Percentiles rank a stretch among this genome's conserved stretches.
These are phyloP conservation scores for Agrocybe chaxingu DNA, from an alignment of 768 basidiomycete species.

Conservation along the genomic window DNA sequence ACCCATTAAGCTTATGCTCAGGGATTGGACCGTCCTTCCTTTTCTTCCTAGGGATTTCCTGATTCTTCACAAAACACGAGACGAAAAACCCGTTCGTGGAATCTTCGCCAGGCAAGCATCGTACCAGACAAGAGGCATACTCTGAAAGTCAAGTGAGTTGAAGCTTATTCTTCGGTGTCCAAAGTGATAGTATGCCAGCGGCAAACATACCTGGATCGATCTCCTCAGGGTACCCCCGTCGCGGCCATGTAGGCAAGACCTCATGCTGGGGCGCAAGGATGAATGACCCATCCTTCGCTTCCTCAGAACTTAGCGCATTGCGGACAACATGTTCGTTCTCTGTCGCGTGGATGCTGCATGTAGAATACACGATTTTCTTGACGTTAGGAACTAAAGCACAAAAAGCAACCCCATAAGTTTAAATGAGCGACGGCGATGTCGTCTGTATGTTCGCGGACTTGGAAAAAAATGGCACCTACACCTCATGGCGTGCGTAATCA, in stretches of 20 bases:
- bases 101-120: constrained; percentile 80
- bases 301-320: constrained; percentile 65
- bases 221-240: constrained; percentile 72
- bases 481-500: constrained; percentile 94
- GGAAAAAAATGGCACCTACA: constrained; percentile 47
- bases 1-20: constrained; percentile 18
- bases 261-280: constrained; percentile 59
- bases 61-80: constrained; percentile 69
- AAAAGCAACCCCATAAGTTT: constrained; percentile 13
- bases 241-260: constrained; percentile 79
- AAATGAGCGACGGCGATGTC: constrained; percentile 12
- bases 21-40: constrained; percentile 19
- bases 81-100: constrained; percentile 98
- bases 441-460: constrained; percentile 6
- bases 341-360: constrained; percentile 88
- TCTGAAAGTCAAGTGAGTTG: constrained; percentile 27
- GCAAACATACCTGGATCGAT: constrained; percentile 49
- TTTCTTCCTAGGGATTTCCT: constrained; percentile 16
- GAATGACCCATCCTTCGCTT: constrained; percentile 62
- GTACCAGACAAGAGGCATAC: constrained; percentile 58
- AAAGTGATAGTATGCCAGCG: neutral
- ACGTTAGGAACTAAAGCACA: constrained; percentile 64
- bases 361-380: constrained; percentile 89
- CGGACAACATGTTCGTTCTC: constrained; percentile 94
- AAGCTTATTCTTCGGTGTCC: neutral